Evolutionary conservation across 2,329 filamentous ascomycete genomes (phyloP).

Genomic region (Colletotrichum gigasporum): DNA sequence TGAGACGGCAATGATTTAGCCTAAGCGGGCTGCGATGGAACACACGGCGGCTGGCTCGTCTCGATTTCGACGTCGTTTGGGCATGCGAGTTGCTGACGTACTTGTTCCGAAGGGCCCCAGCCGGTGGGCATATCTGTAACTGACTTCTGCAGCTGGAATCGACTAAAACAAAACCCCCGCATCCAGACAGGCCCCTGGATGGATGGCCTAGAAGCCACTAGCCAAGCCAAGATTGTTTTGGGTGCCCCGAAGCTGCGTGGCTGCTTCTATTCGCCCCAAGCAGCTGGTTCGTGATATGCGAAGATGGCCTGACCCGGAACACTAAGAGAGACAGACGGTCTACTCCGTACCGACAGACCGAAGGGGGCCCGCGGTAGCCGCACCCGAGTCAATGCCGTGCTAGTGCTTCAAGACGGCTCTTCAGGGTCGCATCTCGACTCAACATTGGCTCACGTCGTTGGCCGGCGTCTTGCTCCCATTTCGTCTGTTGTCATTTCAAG

Average conservation of each 20-base stretch:
- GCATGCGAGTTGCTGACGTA: constrained; percentile 11
- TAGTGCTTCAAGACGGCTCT: too few relatives aligned
- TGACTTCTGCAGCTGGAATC: constrained; percentile 10
- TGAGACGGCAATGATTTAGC: neutral
- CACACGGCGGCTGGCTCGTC: too few relatives aligned
- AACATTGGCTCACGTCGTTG: neutral
- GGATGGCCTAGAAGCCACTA: neutral
- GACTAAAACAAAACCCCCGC: constrained; percentile 29
- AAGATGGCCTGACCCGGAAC: constrained; percentile 8
- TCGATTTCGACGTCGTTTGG: neutral
- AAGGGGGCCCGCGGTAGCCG: neutral
- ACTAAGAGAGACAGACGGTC: neutral
- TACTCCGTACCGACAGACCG: too few relatives aligned
- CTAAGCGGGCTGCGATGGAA: neutral
- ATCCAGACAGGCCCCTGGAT: constrained; percentile 17
- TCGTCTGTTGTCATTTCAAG: constrained; percentile 1
- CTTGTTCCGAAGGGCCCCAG: neutral
- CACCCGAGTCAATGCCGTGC: too few relatives aligned
- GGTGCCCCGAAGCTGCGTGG: neutral
- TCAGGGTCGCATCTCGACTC: neutral
- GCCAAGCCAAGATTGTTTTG: constrained; percentile 4
- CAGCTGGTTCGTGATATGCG: constrained; percentile 3
- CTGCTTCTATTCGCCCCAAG: constrained; percentile 11
- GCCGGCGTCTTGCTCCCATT: neutral
- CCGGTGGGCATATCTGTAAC: constrained; percentile 18